Conservation (phyloP, 1,139 yeast genomes). For the Kazachstania sp. region DNA sequence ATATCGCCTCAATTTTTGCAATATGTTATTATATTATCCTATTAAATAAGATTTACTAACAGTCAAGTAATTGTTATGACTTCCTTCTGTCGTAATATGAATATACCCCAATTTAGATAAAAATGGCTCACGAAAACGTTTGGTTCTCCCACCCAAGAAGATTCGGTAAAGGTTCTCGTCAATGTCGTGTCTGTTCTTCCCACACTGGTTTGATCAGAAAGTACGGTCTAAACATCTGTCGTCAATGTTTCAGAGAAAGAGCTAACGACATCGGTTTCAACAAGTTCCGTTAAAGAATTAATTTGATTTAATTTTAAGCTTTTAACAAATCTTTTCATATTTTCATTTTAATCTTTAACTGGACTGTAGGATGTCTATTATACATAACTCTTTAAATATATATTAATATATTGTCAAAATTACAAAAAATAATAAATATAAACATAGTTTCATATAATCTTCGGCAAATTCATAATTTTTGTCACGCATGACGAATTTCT, state of each 20-base stretch:
- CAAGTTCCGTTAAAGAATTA: slow-evolving; percentile 78
- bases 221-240: slow-evolving; percentile 98
- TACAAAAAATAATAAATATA: background rate
- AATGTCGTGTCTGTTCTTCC: slow-evolving; percentile 98
- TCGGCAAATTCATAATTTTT: background rate
- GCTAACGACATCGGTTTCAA: slow-evolving; percentile 97
- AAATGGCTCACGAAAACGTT: slow-evolving; percentile 99
- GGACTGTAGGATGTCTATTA: background rate
- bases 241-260: slow-evolving; percentile 99
- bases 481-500: background rate
- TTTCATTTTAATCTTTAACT: background rate
- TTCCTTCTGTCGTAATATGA: background rate
- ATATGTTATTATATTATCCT: background rate
- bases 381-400: background rate
- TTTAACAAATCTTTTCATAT: background rate
- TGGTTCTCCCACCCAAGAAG: slow-evolving; percentile 99
- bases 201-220: slow-evolving; percentile 99
- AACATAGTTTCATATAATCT: background rate
- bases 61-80: background rate
- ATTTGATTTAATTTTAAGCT: background rate
- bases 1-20: no score
- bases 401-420: slow-evolving; percentile 1
- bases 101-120: slow-evolving; percentile 3
- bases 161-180: slow-evolving; percentile 99
- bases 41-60: background rate